Percentiles rank a stretch among this genome's conserved stretches.
These are phyloP conservation scores for Flaveria brownii DNA, from an alignment of 129 eudicot species.

Conservation along the genomic window DNA sequence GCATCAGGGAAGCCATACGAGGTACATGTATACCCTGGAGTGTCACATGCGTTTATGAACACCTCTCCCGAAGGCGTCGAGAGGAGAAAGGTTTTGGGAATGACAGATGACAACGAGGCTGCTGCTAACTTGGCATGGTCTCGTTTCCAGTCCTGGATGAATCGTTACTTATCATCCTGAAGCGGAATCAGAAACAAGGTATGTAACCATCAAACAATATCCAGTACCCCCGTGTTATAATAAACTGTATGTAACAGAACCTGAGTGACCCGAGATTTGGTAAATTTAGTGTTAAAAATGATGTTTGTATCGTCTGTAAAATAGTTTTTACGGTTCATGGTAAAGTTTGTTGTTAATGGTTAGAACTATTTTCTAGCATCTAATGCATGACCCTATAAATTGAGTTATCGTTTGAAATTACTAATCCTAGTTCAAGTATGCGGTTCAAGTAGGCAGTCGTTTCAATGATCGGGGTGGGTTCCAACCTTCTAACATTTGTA, in stretches of 20 bases:
- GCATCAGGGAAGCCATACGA: slow-evolving; percentile 68
- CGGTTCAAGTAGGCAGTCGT: too few species aligned
- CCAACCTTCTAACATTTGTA: too few species aligned
- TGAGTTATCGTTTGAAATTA: not conserved
- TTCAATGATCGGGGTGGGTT: too few species aligned
- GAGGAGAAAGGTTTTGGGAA: slow-evolving; percentile 82
- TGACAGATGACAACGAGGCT: slow-evolving; percentile 62
- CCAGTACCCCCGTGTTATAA: slow-evolving; percentile 3
- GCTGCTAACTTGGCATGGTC: slow-evolving; percentile 86
- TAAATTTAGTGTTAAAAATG: not conserved
- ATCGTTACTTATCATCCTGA: slow-evolving; percentile 52
- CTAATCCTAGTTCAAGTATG: not conserved
- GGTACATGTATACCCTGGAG: slow-evolving; percentile 73
- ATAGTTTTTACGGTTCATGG: not conserved
- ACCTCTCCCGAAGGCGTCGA: slow-evolving; percentile 64
- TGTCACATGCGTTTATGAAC: slow-evolving; percentile 89
- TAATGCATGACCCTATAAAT: not conserved
- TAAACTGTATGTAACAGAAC: not conserved
- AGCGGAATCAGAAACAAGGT: not conserved
- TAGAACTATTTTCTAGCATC: slow-evolving; percentile 14
- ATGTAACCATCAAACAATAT: not conserved
- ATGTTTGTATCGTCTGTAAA: slow-evolving; percentile 22
- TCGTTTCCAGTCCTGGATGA: slow-evolving; percentile 83
- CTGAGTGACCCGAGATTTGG: not conserved
- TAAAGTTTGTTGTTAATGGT: slow-evolving; percentile 1